Evolutionary conservation across 148 eudicot species (phyloP).

Genomic region (Silene uniflora): DNA sequence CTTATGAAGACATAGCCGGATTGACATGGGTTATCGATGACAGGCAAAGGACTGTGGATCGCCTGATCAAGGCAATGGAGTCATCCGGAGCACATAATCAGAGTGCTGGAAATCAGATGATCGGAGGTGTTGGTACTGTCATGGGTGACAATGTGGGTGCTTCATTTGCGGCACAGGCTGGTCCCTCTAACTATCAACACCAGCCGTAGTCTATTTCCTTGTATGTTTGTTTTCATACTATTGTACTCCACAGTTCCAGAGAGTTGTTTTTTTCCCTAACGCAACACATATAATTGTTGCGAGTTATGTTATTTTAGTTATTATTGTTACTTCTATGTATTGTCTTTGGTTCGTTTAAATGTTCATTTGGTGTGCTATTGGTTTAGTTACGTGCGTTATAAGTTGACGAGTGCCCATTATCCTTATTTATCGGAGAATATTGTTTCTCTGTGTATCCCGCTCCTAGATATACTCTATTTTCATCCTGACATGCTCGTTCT

Average conservation of each 20-base stretch:
- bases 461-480: too few species aligned
- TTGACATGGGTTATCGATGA: conserved; percentile 8
- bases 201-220: not conserved
- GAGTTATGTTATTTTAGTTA: not conserved
- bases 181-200: not conserved
- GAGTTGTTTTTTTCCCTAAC: not conserved
- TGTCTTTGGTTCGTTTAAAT: not conserved
- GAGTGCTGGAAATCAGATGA: too few species aligned
- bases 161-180: not conserved
- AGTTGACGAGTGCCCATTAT: not conserved
- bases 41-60: not conserved
- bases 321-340: not conserved
- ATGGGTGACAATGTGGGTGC: not conserved
- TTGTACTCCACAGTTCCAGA: not conserved
- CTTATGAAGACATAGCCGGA: not conserved
- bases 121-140: too few species aligned
- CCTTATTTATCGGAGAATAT: too few species aligned
- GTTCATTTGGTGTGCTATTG: not conserved
- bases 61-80: not conserved
- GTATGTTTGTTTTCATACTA: not conserved
- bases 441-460: too few species aligned
- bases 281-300: not conserved
- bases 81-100: too few species aligned
- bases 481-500: too few species aligned
- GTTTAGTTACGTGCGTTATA: not conserved